phyloP scores from a whole-genome alignment of 345 rosid species.

The Boechera stricta region DNA sequence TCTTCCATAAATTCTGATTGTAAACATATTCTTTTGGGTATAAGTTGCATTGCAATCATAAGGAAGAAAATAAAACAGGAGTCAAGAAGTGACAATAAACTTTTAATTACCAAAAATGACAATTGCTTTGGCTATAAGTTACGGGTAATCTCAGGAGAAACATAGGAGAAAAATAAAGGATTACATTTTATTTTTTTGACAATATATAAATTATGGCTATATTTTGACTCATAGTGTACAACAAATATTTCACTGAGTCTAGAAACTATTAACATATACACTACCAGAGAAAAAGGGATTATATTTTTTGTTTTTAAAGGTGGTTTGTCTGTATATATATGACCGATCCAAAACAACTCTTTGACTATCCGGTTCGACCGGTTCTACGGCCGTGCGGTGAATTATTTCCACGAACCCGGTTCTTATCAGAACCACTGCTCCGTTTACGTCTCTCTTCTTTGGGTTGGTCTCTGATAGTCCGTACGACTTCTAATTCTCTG shows the following conservation, averaged over 20 bases:
- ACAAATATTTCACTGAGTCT: constrained; percentile 4
- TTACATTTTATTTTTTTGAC: background rate
- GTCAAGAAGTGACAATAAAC: background rate
- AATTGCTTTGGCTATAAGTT: background rate
- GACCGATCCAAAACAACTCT: constrained; percentile 14
- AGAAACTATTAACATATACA: background rate
- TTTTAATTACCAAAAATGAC: background rate
- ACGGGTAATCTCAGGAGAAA: background rate
- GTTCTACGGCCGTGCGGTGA: constrained; percentile 35
- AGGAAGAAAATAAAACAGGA: background rate
- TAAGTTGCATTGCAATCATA: background rate
- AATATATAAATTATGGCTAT: constrained; percentile 9
- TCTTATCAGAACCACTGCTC: constrained; percentile 15
- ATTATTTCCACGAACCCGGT: constrained; percentile 30
- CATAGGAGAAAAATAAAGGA: background rate
- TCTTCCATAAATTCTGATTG: background rate
- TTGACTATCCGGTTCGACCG: constrained; percentile 42
- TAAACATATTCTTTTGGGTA: background rate
- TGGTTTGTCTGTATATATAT: background rate
- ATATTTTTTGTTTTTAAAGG: background rate
- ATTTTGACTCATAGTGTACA: constrained; percentile 4
- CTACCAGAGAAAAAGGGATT: background rate
- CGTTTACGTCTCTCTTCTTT: constrained; percentile 45
- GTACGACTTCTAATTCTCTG: constrained; percentile 48
- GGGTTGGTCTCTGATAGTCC: constrained; percentile 46